phyloP scores from a whole-genome alignment of 1,284 basidiomycete genomes.

The Tylopilus orsonianus region DNA sequence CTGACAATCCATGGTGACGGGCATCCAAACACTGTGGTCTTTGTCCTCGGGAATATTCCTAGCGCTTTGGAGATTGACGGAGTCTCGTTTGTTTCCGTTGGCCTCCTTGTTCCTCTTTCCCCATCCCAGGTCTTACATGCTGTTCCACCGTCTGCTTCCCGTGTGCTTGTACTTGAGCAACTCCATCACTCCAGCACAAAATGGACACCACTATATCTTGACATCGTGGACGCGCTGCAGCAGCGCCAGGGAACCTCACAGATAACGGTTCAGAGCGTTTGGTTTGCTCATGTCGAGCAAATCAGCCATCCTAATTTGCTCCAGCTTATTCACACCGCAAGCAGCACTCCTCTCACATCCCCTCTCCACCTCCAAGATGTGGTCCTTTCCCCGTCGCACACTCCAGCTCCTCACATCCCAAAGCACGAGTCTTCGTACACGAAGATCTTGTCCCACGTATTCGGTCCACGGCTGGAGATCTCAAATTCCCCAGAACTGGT shows the following conservation, averaged over 20 bases:
- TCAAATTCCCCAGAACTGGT: constrained; percentile 82
- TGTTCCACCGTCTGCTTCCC: constrained; percentile 65
- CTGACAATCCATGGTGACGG: constrained; percentile 44
- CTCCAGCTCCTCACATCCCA: constrained; percentile 61
- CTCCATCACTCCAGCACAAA: constrained; percentile 75
- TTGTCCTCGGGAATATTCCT: constrained; percentile 66
- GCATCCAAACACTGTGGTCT: constrained; percentile 64
- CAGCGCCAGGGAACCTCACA: constrained; percentile 48
- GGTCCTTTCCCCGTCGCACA: constrained; percentile 20
- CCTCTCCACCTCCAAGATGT: constrained; percentile 48
- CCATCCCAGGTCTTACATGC: constrained; percentile 60
- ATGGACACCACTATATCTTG: constrained; percentile 88
- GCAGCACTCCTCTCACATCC: constrained; percentile 36
- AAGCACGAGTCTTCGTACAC: constrained; percentile 92
- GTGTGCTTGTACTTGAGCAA: constrained; percentile 86
- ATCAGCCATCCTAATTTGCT: constrained; percentile 47
- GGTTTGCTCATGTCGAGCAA: constrained; percentile 52
- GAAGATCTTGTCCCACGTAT: constrained; percentile 83
- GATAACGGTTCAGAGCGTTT: constrained; percentile 59
- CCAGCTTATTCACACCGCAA: constrained; percentile 47
- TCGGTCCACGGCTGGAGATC: constrained; percentile 81
- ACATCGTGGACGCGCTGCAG: constrained; percentile 76
- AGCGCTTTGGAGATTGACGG: constrained; percentile 49
- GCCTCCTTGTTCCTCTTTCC: constrained; percentile 76
- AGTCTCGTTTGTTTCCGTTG: constrained; percentile 67